A percentile compares a stretch with the other conserved stretches of the same genome.
These are phyloP conservation scores for Zymoseptoria pseudotritici DNA, from an alignment of 2,329 filamentous ascomycete species.

Conservation along the genomic window DNA sequence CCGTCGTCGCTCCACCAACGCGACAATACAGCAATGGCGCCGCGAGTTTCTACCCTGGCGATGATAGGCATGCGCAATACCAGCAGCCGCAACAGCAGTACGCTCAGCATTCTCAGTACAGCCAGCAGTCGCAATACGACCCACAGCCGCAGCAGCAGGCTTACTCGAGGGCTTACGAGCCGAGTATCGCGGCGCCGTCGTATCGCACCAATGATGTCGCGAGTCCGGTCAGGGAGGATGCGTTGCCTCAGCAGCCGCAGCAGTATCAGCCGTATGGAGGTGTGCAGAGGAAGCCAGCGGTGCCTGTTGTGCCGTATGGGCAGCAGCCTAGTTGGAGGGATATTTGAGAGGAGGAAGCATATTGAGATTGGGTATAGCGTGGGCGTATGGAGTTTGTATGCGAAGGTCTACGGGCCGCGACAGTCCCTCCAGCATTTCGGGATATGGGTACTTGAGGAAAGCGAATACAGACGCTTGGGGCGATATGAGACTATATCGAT, in stretches of 20 bases:
- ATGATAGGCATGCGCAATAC: not conserved
- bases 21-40: not conserved
- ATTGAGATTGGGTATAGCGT: not conserved
- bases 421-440: not conserved
- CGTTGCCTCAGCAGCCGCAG: constrained; percentile 5
- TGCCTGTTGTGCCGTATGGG: not conserved
- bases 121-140: not conserved
- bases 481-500: not conserved
- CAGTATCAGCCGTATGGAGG: constrained; percentile 12
- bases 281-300: constrained; percentile 26
- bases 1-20: not conserved
- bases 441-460: not conserved
- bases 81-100: constrained; percentile 2
- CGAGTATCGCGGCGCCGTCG: constrained; percentile 8
- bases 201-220: constrained; percentile 8
- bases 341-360: constrained; percentile 12
- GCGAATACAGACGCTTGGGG: not conserved
- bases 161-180: constrained; percentile 14
- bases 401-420: not conserved
- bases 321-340: constrained; percentile 28
- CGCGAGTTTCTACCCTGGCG: constrained; percentile 2
- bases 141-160: not conserved
- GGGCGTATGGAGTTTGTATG: not conserved
- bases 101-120: not conserved
- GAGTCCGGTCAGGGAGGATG: constrained; percentile 19